Conservation (phyloP, 352 stramenopile species). For the Pythium aristosporum region DNA sequence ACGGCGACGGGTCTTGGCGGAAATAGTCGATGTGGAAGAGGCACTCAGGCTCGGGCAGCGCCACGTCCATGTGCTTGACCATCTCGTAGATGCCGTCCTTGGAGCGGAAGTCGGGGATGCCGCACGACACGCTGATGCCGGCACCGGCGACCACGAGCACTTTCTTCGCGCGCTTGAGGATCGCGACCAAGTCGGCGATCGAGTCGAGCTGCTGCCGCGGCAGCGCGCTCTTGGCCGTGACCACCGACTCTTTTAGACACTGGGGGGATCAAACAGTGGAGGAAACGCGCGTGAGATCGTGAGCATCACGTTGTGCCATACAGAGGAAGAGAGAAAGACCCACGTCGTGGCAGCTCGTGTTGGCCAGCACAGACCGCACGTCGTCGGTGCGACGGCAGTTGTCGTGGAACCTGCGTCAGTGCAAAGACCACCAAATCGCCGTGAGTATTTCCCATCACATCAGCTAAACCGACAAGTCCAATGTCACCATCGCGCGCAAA, state of each 20-base stretch:
- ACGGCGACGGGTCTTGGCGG: constrained; percentile 92
- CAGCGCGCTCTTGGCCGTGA: constrained; percentile 27
- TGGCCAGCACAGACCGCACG: constrained; percentile 57
- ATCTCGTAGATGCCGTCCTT: constrained; percentile 87
- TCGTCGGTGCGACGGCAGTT: constrained; percentile 22
- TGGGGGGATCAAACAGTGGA: background rate
- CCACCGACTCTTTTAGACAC: constrained; percentile 45
- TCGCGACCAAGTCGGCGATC: constrained; percentile 60
- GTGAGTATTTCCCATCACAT: background rate
- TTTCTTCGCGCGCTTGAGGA: constrained; percentile 77
- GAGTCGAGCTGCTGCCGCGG: constrained; percentile 41
- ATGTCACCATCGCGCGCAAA: constrained; percentile 56
- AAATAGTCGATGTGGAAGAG: constrained; percentile 99
- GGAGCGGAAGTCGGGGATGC: constrained; percentile 98
- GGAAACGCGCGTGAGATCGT: too few species aligned
- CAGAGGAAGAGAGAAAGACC: background rate
- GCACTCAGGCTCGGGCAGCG: constrained; percentile 94
- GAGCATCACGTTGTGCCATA: background rate
- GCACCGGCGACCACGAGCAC: constrained; percentile 92
- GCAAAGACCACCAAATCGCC: background rate
- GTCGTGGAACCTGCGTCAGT: constrained; percentile 26
- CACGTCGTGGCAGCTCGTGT: constrained; percentile 75
- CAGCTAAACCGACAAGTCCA: background rate
- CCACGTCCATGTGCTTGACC: constrained; percentile 72
- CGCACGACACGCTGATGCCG: constrained; percentile 95